Conservation (phyloP, 2,329 filamentous ascomycete species). For the Rhynchosporium graminicola region DNA sequence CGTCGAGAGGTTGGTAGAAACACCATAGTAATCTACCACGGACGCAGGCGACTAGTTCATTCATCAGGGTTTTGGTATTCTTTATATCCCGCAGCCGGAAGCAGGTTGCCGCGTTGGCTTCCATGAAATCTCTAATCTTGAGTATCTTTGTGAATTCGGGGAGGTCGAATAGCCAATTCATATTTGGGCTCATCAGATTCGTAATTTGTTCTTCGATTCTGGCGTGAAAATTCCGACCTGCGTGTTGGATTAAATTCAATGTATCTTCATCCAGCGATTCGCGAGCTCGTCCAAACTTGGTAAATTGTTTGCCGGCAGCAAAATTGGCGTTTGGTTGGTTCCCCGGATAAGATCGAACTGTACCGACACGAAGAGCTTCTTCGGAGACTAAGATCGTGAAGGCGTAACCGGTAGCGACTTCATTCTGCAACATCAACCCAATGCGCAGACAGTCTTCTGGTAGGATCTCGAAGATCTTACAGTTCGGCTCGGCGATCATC, state of each 20-base stretch:
- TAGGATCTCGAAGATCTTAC: slow-evolving; percentile 61
- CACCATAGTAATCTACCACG: slow-evolving; percentile 24
- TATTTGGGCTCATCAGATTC: slow-evolving; percentile 40
- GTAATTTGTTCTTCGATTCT: slow-evolving; percentile 45
- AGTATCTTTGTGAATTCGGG: slow-evolving; percentile 39
- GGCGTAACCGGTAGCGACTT: slow-evolving; percentile 48
- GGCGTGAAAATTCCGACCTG: slow-evolving; percentile 53
- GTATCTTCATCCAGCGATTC: slow-evolving; percentile 55
- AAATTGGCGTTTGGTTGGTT: not conserved
- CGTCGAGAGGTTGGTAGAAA: slow-evolving; percentile 22
- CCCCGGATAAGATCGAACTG: not conserved
- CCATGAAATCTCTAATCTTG: slow-evolving; percentile 5
- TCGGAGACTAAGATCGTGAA: slow-evolving; percentile 66
- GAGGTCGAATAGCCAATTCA: slow-evolving; percentile 44
- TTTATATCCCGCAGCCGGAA: slow-evolving; percentile 2
- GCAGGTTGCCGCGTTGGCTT: not conserved
- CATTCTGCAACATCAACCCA: slow-evolving; percentile 49
- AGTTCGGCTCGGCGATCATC: slow-evolving; percentile 57
- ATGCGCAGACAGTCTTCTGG: slow-evolving; percentile 63
- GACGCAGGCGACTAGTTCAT: slow-evolving; percentile 21
- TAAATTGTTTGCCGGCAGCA: slow-evolving; percentile 18
- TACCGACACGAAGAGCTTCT: slow-evolving; percentile 48
- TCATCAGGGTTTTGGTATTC: not conserved
- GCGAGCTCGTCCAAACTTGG: slow-evolving; percentile 50
- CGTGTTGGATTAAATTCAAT: slow-evolving; percentile 59